Conservation (phyloP, 352 stramenopile genomes). For the Aphanomyces stellatus region DNA sequence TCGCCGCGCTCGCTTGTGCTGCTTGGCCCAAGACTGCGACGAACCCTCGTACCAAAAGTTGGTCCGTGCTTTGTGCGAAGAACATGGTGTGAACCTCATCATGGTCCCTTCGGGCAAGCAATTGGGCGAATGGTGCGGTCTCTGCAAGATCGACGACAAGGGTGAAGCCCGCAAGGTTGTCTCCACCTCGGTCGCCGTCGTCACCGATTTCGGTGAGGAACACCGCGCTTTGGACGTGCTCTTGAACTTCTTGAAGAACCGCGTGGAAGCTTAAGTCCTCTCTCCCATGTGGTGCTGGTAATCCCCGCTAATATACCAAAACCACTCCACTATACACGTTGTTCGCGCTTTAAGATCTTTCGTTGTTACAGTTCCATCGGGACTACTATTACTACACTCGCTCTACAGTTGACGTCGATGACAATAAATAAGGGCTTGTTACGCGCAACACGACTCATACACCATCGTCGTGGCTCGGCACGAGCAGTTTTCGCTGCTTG, state of each 20-base stretch:
- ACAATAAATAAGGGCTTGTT: slow-evolving; percentile 3
- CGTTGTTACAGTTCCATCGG: too few relatives aligned
- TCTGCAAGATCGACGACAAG: slow-evolving; percentile 98
- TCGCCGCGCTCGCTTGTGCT: slow-evolving; percentile 96
- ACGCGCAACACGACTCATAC: background rate
- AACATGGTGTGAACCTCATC: slow-evolving; percentile 92
- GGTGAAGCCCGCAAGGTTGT: slow-evolving; percentile 98
- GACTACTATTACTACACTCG: background rate
- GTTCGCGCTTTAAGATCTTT: background rate
- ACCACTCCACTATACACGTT: background rate
- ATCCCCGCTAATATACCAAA: slow-evolving; percentile 10
- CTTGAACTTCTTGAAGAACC: slow-evolving; percentile 98
- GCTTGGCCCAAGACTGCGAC: slow-evolving; percentile 99
- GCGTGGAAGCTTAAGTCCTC: slow-evolving; percentile 76
- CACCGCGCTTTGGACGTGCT: slow-evolving; percentile 96
- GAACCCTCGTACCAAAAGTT: slow-evolving; percentile 99
- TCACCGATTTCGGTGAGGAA: slow-evolving; percentile 99
- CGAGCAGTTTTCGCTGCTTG: slow-evolving; percentile 17
- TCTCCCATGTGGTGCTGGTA: background rate
- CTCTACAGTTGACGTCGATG: background rate
- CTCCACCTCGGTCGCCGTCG: slow-evolving; percentile 95
- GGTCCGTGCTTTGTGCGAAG: slow-evolving; percentile 93
- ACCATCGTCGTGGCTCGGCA: background rate
- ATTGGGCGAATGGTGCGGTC: slow-evolving; percentile 98
- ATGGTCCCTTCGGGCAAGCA: slow-evolving; percentile 93